Evolutionary conservation across 345 rosid species (phyloP), one percentile per base, ranked within the genome.

Genomic region (Euphorbia tirucalli): DNA sequence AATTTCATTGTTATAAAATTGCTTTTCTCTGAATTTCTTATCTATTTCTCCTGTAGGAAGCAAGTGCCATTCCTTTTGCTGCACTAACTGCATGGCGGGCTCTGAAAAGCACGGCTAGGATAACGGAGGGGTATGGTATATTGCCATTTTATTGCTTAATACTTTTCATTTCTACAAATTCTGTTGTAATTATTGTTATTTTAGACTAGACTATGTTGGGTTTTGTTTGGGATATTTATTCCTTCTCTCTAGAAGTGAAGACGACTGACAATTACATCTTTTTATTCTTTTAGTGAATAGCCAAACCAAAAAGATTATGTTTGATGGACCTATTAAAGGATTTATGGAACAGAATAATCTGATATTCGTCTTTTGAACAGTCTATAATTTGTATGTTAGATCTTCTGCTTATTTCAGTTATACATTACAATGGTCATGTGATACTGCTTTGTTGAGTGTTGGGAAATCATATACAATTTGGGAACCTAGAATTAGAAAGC

Each of bases 81-180:
- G 93, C 98, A 3, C 80, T 94, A 76, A 94, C 98, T 65, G 97
- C 98, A 69, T 94, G 98, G 98, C 89, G 97, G 66, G 98, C 91
- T 78, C 80, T 94, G 71, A 90, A 86, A 81, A 81, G 90, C 71
- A 89, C 95, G 70, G 98, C 98, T 63, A 85, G 98, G 83, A 86
- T 92, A 70, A 72, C 81, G 61, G 93, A 89, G 78, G 98, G 97
- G 98, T 93, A 90, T 64, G 86, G 4, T 74, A 57, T 66, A 18
- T 70, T 70, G 27, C 46, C n/a, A 55, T 16, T 21, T 14, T 28
- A 4, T 11, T 19, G 2, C 21, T 35, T 13, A 14, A 5, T 49
- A 8, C 32, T 18, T 59, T 14, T 44, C 30, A 4, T 70, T 18
- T 59, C 27, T 30, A 14, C 19, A 71, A 49, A 5, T 30, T 5